Evolutionary conservation across 225 moss, liverwort and hornwort species (phyloP).

Genomic region (Climacium dendroides): DNA sequence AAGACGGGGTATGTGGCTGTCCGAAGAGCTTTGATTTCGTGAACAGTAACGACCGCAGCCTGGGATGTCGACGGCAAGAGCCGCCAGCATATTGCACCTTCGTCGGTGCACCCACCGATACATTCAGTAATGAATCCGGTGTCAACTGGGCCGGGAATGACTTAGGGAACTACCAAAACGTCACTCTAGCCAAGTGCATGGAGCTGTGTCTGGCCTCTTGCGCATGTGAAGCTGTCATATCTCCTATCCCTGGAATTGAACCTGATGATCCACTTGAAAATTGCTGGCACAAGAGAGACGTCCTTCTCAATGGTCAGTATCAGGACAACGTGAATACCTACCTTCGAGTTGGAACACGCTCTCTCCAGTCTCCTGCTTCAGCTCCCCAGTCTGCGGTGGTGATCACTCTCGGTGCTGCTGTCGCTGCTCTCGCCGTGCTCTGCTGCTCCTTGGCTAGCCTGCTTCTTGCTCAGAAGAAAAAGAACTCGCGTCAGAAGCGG

Average conservation of each 20-base stretch:
- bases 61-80: neutral
- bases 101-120: neutral
- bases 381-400: neutral
- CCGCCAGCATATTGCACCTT: neutral
- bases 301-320: accelerated
- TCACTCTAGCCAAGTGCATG: neutral
- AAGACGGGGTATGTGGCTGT: accelerated
- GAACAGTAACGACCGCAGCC: neutral
- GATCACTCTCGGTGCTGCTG: neutral
- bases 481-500: neutral
- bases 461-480: neutral
- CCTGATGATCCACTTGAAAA: accelerated
- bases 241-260: neutral
- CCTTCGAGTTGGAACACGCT: neutral
- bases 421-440: neutral
- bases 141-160: accelerated
- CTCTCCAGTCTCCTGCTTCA: neutral
- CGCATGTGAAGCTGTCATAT: neutral
- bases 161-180: accelerated
- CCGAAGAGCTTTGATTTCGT: neutral
- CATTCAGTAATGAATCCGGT: neutral
- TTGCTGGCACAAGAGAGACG: neutral
- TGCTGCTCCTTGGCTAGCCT: neutral
- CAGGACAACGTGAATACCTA: accelerated
- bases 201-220: neutral